Evolutionary conservation across 2,329 filamentous ascomycete genomes (phyloP).

Genomic region (Arthrocladium fulminans): DNA sequence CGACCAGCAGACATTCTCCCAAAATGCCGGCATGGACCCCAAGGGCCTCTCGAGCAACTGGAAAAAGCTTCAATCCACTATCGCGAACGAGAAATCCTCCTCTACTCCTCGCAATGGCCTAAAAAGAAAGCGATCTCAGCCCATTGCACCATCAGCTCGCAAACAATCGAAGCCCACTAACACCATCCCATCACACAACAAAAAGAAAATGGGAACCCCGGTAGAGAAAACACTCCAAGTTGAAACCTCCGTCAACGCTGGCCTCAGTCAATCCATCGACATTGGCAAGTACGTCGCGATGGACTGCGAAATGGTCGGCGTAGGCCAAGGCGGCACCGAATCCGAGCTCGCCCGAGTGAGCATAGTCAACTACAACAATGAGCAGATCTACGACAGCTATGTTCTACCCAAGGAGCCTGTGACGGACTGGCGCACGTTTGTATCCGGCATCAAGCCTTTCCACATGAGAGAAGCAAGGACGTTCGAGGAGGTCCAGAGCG

Average conservation of each 20-base stretch:
- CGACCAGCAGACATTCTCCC: too few species aligned
- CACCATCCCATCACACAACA: background rate
- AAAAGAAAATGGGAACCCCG: background rate
- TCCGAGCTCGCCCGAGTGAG: constrained; percentile 79
- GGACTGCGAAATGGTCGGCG: constrained; percentile 97
- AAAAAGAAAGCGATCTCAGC: constrained; percentile 20
- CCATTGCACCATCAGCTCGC: background rate
- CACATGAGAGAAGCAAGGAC: constrained; percentile 61
- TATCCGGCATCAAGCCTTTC: constrained; percentile 70
- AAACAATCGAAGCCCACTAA: background rate
- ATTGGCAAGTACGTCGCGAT: constrained; percentile 85
- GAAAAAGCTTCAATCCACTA: constrained; percentile 41
- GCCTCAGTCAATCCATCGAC: constrained; percentile 42
- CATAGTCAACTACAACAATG: constrained; percentile 86
- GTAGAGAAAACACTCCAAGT: background rate
- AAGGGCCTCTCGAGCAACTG: constrained; percentile 41
- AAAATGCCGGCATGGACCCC: constrained; percentile 24
- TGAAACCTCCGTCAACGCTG: constrained; percentile 6
- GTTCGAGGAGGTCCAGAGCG: constrained; percentile 68
- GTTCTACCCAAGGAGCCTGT: constrained; percentile 70
- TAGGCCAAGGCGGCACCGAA: constrained; percentile 53
- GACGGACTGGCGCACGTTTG: constrained; percentile 79
- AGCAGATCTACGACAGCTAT: constrained; percentile 88
- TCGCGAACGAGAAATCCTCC: constrained; percentile 25
- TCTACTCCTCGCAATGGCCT: constrained; percentile 26